Evolutionary conservation across 345 rosid genomes (phyloP), one percentile per base, ranked within the genome.

Genomic region (Conringia planisiliqua): DNA sequence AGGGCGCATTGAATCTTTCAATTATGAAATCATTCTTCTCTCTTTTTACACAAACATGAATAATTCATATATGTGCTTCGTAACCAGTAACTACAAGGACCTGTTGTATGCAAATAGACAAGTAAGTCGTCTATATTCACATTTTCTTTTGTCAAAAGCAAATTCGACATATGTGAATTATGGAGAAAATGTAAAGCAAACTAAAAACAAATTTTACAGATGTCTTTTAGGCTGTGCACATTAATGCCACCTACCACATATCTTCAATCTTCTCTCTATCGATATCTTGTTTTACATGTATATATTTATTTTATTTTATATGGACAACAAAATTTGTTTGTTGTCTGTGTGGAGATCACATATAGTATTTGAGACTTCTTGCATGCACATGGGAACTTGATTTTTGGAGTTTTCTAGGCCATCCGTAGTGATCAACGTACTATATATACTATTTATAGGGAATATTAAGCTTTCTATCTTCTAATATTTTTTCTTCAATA

Each of bases 351-450:
- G 50, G 27, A 43, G 26, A 44, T 66, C 59, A 66, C 78, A 65
- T 57, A 62, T 26, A 35, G 62, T 18, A 5, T 65, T 20, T 30
- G 33, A 52, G 18, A 54, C 65, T 64, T 64, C 3, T 22, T 64
- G 70, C 27, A 52, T 7, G 24, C 65, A 73, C 71, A 65, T 65
- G 66, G 58, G 72, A 74, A 66, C 50, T 74, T 66, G 14, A 32
- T 44, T 65, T 43, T 73, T 54, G 76, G 59, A 29, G 38, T 26
- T 46, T 71, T 71, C 16, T 71, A 3, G 48, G 13, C 46, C 67
- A 47, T 59, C 16, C 6, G 13, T 57, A 30, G n/a, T 43, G 30
- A 30, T 56, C 63, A 66, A 22, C 50, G 2, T 61, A 9, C 27
- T 63, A 42, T 43, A 42, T 43, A n/a, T 27, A 35, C 2, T 62